Conservation (phyloP, 75 land plant genomes). For the Cunninghamia lanceolata region DNA sequence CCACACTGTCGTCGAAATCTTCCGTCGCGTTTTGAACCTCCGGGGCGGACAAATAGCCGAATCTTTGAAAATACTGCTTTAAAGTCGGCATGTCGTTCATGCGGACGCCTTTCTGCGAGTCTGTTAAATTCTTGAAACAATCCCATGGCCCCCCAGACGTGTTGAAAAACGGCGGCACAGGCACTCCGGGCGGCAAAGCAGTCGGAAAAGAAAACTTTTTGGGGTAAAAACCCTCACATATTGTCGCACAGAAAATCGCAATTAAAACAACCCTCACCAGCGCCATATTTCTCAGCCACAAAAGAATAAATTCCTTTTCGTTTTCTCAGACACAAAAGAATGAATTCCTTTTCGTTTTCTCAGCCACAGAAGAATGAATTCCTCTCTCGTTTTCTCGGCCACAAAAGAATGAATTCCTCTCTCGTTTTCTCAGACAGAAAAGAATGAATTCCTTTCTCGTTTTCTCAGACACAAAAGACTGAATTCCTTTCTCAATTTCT, state of each 20-base stretch:
- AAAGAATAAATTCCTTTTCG: background rate
- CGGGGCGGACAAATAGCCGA: constrained; percentile 26
- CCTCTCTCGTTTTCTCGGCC: too few species aligned
- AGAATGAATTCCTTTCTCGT: too few species aligned
- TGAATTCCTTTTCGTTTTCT: background rate
- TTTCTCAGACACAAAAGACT: too few species aligned
- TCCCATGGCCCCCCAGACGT: constrained; percentile 11
- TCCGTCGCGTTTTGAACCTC: background rate
- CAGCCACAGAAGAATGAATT: too few species aligned
- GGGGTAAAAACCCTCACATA: background rate
- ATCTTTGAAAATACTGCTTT: constrained; percentile 26
- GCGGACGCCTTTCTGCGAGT: constrained; percentile 12
- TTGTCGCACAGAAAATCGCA: background rate
- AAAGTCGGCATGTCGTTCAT: constrained; percentile 17
- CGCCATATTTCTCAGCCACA: background rate
- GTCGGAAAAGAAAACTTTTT: background rate
- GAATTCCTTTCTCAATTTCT: background rate
- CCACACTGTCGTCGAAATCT: constrained; percentile 19
- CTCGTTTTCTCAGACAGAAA: background rate
- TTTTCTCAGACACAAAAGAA: too few species aligned
- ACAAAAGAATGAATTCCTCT: too few species aligned
- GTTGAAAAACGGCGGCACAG: background rate
- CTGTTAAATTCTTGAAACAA: constrained; percentile 5
- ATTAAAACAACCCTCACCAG: background rate
- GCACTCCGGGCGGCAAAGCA: background rate